Evolutionary conservation across 1,284 basidiomycete species (phyloP).

Genomic region (Malassezia cuniculi): DNA sequence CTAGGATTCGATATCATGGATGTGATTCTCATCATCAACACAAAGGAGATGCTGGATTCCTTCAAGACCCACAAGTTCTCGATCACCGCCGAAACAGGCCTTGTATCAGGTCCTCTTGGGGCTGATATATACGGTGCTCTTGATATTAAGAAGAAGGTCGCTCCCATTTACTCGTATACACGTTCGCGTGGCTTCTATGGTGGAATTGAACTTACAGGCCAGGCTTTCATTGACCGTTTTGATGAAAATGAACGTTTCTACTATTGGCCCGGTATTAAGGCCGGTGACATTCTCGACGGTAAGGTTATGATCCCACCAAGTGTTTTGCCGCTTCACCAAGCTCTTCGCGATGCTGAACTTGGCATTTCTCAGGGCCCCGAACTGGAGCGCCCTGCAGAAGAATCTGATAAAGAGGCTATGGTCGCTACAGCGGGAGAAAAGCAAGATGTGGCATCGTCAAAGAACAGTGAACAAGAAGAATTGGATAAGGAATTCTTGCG

Average conservation of each 20-base stretch:
- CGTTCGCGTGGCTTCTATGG: slow-evolving; percentile 43
- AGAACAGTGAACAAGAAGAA: slow-evolving; percentile 40
- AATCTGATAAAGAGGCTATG: not conserved
- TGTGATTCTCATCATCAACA: slow-evolving; percentile 47
- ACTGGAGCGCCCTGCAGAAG: slow-evolving; percentile 23
- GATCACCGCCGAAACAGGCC: slow-evolving; percentile 49
- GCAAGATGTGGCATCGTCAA: slow-evolving; percentile 21
- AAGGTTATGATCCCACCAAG: slow-evolving; percentile 46
- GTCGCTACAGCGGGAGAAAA: slow-evolving; percentile 5
- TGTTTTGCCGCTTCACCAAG: slow-evolving; percentile 46
- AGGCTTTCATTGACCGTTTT: slow-evolving; percentile 33
- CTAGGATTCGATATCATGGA: slow-evolving; percentile 39
- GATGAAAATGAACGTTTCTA: slow-evolving; percentile 43
- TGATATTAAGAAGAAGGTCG: slow-evolving; percentile 45
- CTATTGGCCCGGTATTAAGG: slow-evolving; percentile 40
- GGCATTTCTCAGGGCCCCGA: slow-evolving; percentile 48
- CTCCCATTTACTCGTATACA: slow-evolving; percentile 42
- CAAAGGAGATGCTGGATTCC: slow-evolving; percentile 48
- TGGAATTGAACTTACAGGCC: slow-evolving; percentile 37
- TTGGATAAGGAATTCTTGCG: slow-evolving; percentile 27
- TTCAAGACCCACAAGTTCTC: slow-evolving; percentile 51
- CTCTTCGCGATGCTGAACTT: slow-evolving; percentile 49
- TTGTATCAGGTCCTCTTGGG: slow-evolving; percentile 51
- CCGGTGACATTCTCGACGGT: slow-evolving; percentile 31
- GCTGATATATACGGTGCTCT: slow-evolving; percentile 48